phyloP scores from a whole-genome alignment of 208 protist species.

The Leishmania lainsoni region DNA sequence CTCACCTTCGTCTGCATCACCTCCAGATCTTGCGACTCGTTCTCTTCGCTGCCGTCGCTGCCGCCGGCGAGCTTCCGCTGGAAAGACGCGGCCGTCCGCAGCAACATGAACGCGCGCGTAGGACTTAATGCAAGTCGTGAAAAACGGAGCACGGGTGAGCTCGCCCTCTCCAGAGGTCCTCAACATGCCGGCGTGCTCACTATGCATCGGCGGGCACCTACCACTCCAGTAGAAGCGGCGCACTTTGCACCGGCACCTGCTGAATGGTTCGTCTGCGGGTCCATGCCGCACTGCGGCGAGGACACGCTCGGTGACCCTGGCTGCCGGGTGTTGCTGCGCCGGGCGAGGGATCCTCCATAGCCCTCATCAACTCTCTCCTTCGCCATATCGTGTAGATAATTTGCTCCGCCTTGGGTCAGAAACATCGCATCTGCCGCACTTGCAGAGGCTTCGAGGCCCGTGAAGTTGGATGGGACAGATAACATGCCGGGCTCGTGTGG shows the following conservation, averaged over 20 bases:
- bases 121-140: constrained; percentile 29
- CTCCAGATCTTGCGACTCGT: constrained; percentile 50
- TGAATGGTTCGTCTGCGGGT: no score
- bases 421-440: background rate
- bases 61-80: constrained; percentile 13
- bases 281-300: background rate
- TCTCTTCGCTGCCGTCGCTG: constrained; percentile 12
- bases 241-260: background rate
- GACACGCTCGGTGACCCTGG: constrained; percentile 1
- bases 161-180: background rate
- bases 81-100: constrained; percentile 32
- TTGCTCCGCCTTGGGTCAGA: background rate
- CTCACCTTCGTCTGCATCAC: constrained; percentile 65
- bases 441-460: background rate
- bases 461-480: background rate
- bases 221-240: background rate
- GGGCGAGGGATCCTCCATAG: background rate
- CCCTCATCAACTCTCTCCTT: background rate
- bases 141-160: constrained; percentile 1
- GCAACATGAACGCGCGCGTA: constrained; percentile 26
- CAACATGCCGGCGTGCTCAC: background rate
- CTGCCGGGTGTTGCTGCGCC: constrained; percentile 8
- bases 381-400: no score
- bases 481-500: background rate
- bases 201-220: background rate